Percentiles rank a stretch among this genome's conserved stretches.
phyloP scores from a whole-genome alignment of 2,329 filamentous ascomycete genomes.

The Didymella glomerata region DNA sequence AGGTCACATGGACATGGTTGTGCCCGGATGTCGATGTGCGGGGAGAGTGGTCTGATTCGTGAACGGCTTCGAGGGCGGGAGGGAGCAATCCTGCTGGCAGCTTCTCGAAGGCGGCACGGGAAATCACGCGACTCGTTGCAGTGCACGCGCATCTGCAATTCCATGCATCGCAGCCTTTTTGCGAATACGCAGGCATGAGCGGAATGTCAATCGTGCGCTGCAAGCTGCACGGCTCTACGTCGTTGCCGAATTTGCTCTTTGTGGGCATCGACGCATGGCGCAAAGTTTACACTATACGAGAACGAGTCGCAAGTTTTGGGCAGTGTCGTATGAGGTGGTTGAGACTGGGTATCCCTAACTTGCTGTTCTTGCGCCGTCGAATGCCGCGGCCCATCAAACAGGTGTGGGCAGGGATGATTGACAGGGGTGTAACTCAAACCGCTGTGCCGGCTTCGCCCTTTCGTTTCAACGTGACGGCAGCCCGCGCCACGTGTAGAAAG shows the following conservation, averaged over 20 bases:
- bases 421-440: constrained; percentile 36
- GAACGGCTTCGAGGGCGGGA: constrained; percentile 36
- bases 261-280: constrained; percentile 19
- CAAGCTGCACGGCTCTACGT: constrained; percentile 3
- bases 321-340: constrained; percentile 18
- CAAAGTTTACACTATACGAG: constrained; percentile 11
- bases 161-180: constrained; percentile 14
- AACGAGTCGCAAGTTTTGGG: constrained; percentile 19
- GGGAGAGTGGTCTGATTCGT: constrained; percentile 39
- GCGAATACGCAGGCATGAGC: constrained; percentile 13
- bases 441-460: constrained; percentile 36
- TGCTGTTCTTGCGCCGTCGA: constrained; percentile 28
- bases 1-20: constrained; percentile 42
- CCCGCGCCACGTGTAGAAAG: constrained; percentile 39
- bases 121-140: constrained; percentile 42
- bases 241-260: constrained; percentile 2
- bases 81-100: constrained; percentile 26
- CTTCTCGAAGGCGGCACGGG: constrained; percentile 41
- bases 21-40: constrained; percentile 29
- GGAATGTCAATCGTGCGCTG: constrained; percentile 8
- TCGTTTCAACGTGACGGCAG: constrained; percentile 38
- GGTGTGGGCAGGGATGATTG: constrained; percentile 27
- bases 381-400: constrained; percentile 27
- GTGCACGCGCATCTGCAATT: constrained; percentile 19
- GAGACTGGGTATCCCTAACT: constrained; percentile 29